Conservation (phyloP, 148 eudicot genomes). For the Vaccinium darrowii region DNA sequence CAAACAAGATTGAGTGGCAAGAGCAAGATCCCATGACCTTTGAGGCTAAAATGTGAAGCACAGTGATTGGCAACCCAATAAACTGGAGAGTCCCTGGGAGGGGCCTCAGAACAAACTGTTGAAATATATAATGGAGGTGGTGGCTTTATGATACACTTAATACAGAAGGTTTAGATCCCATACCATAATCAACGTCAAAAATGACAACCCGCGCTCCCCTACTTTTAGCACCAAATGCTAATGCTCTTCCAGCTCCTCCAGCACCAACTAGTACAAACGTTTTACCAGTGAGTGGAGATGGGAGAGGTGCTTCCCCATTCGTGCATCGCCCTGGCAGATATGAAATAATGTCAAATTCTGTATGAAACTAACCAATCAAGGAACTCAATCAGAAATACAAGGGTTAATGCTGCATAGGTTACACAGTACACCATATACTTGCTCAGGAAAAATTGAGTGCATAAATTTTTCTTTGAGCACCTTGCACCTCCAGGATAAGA, state of each 20-base stretch:
- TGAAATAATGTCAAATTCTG: neutral
- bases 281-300: conserved; percentile 39
- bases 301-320: conserved; percentile 13
- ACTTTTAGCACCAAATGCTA: conserved; percentile 50
- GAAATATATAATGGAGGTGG: neutral
- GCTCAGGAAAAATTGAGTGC: neutral
- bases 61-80: conserved; percentile 14
- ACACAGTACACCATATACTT: neutral
- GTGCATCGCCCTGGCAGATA: conserved; percentile 23
- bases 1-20: neutral
- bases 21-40: neutral
- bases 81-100: neutral
- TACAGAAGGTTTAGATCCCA: neutral
- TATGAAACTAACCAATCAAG: neutral
- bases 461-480: neutral
- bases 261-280: conserved; percentile 51
- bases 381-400: conserved; percentile 2
- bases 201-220: conserved; percentile 43
- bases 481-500: neutral
- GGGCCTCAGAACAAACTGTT: neutral
- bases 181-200: conserved; percentile 48
- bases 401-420: neutral
- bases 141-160: neutral
- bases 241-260: conserved; percentile 62
- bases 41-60: neutral